phyloP scores from a whole-genome alignment of 1,284 basidiomycete species.

The Pseudozyma hubeiensis region DNA sequence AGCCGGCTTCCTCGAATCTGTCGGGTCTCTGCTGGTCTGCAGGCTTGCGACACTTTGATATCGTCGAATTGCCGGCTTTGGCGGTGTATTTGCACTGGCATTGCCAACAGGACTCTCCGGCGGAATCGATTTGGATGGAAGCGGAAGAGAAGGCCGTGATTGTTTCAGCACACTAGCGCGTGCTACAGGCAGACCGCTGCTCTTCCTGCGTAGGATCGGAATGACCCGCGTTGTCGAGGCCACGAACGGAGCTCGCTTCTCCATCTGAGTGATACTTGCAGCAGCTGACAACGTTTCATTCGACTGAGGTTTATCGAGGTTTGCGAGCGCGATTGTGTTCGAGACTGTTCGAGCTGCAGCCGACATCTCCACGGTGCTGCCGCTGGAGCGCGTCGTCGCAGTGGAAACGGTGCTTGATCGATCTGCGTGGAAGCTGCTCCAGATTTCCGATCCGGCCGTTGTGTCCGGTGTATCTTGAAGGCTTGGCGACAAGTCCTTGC shows the following conservation, averaged over 20 bases:
- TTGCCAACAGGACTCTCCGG: background rate
- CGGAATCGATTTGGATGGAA: constrained; percentile 2
- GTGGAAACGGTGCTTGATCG: constrained; percentile 38
- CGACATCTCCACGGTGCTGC: constrained; percentile 12
- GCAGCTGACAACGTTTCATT: background rate
- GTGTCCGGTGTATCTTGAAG: constrained; percentile 44
- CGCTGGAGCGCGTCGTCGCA: constrained; percentile 31
- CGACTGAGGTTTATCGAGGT: background rate
- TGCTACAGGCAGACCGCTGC: constrained; percentile 26
- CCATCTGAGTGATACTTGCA: background rate
- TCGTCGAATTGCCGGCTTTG: constrained; percentile 9
- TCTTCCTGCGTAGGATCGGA: constrained; percentile 25
- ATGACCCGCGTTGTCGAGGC: background rate
- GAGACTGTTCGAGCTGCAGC: background rate
- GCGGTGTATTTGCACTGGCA: background rate
- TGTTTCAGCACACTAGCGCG: background rate
- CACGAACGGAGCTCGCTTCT: background rate
- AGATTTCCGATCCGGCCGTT: constrained; percentile 42
- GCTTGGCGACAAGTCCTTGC: constrained; percentile 10
- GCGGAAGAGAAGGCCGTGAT: constrained; percentile 18
- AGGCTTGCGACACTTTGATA: constrained; percentile 23
- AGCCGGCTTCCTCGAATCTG: background rate
- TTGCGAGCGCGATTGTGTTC: background rate
- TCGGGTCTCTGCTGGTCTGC: background rate
- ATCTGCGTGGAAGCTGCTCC: constrained; percentile 42